Evolutionary conservation across 1,139 yeast genomes (phyloP).

Genomic region (Suhomyces chickasaworum): DNA sequence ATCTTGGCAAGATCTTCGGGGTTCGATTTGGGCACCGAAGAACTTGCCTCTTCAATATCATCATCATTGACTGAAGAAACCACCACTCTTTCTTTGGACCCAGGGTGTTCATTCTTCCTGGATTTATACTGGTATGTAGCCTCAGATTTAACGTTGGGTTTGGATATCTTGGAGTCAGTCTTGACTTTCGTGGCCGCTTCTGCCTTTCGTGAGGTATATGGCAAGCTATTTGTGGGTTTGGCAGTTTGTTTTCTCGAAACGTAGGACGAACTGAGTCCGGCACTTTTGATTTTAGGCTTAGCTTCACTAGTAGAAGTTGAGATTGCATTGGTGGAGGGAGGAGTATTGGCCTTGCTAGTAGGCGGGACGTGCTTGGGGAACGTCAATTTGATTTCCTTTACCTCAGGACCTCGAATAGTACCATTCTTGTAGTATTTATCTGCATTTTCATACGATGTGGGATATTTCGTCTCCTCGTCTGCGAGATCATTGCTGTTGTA

Average conservation of each 20-base stretch:
- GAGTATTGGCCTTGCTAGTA: slow-evolving; percentile 5
- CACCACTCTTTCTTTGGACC: slow-evolving; percentile 42
- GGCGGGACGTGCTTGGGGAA: slow-evolving; percentile 1
- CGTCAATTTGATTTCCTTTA: slow-evolving; percentile 17
- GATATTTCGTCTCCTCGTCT: slow-evolving; percentile 29
- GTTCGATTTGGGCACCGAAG: slow-evolving; percentile 12
- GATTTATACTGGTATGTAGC: slow-evolving; percentile 39
- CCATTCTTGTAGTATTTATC: slow-evolving; percentile 32
- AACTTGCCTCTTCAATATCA: slow-evolving; percentile 6
- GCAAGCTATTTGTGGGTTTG: slow-evolving; percentile 18
- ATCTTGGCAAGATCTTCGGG: slow-evolving; percentile 21
- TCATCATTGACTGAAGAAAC: slow-evolving; percentile 26
- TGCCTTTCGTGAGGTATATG: slow-evolving; percentile 28
- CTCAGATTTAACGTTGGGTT: slow-evolving; percentile 1
- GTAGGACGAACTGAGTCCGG: slow-evolving; percentile 29
- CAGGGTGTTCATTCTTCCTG: slow-evolving; percentile 33
- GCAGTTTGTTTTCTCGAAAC: slow-evolving; percentile 30
- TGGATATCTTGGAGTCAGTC: slow-evolving; percentile 9
- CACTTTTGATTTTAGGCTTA: slow-evolving; percentile 17
- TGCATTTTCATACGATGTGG: slow-evolving; percentile 22
- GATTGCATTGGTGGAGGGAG: slow-evolving; percentile 4
- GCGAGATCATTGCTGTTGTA: slow-evolving; percentile 30
- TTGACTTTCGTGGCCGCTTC: slow-evolving; percentile 10
- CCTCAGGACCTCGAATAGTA: slow-evolving; percentile 37
- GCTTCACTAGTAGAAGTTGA: slow-evolving; percentile 11